phyloP scores from a whole-genome alignment of 164 flowering plant genomes.

The Magnolia changhungtana region DNA sequence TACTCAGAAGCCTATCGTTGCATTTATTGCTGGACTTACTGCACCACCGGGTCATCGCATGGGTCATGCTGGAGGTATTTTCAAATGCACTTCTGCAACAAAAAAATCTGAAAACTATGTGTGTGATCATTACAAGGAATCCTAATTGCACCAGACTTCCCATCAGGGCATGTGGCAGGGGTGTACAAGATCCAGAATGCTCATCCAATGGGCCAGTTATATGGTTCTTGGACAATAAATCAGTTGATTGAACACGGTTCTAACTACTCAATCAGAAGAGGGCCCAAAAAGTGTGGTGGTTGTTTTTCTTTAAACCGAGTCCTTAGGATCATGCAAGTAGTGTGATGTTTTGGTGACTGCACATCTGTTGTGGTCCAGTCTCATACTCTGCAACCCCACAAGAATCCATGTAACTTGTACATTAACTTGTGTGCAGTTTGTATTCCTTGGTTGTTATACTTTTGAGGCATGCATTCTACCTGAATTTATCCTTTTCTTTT shows the following conservation, averaged over 20 bases:
- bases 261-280: too few species aligned
- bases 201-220: too few species aligned
- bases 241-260: too few species aligned
- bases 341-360: background rate
- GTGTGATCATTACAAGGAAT: background rate
- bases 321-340: background rate
- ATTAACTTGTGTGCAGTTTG: background rate
- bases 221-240: too few species aligned
- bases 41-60: constrained; percentile 99
- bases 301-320: background rate
- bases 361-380: background rate
- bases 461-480: background rate
- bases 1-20: constrained; percentile 92
- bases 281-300: background rate
- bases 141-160: background rate
- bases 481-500: background rate
- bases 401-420: background rate
- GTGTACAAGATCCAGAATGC: background rate
- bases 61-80: constrained; percentile 99
- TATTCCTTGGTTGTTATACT: background rate
- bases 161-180: background rate
- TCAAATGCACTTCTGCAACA: background rate
- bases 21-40: constrained; percentile 96
- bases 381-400: background rate
- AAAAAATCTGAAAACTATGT: background rate